Conservation (phyloP, 2,329 filamentous ascomycete genomes). For the Chaetomium sp. region DNA sequence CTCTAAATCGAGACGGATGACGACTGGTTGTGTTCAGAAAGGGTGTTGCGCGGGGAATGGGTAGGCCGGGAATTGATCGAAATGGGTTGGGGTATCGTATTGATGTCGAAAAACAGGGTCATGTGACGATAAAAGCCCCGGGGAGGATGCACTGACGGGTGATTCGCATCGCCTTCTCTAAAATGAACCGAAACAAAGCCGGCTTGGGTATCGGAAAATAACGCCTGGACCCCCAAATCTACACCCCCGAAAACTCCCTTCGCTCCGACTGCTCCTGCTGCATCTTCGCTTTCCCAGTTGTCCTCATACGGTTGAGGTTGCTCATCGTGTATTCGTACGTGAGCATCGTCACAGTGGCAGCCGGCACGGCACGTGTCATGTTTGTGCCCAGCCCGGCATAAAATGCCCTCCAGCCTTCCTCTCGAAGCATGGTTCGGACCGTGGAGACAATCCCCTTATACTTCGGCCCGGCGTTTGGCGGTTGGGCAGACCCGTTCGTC, state of each 20-base stretch:
- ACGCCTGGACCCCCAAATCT: not conserved
- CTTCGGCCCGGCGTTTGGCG: conserved; percentile 34
- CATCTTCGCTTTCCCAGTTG: conserved; percentile 33
- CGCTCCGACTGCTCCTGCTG: conserved; percentile 6
- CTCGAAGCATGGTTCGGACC: conserved; percentile 73
- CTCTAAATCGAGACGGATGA: too few species aligned
- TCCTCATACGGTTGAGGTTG: conserved; percentile 39
- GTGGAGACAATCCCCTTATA: conserved; percentile 80
- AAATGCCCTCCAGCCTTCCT: conserved; percentile 95
- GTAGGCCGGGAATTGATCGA: too few species aligned
- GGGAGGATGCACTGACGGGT: not conserved
- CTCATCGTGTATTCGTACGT: conserved; percentile 80
- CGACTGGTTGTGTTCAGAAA: too few species aligned
- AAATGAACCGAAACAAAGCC: not conserved
- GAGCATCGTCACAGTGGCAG: conserved; percentile 94
- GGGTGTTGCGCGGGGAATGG: too few species aligned
- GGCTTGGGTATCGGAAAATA: not conserved
- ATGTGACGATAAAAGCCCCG: too few species aligned
- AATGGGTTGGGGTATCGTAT: too few species aligned
- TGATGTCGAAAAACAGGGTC: too few species aligned
- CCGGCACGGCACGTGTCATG: conserved; percentile 90
- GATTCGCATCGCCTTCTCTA: conserved; percentile 1
- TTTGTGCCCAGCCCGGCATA: conserved; percentile 98
- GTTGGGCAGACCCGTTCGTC: conserved; percentile 40
- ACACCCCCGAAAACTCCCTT: not conserved